Percentiles rank a stretch among this genome's conserved stretches.
These are phyloP conservation scores for Abortiporus biennis DNA, from an alignment of 1,284 basidiomycete genomes.

Conservation along the genomic window DNA sequence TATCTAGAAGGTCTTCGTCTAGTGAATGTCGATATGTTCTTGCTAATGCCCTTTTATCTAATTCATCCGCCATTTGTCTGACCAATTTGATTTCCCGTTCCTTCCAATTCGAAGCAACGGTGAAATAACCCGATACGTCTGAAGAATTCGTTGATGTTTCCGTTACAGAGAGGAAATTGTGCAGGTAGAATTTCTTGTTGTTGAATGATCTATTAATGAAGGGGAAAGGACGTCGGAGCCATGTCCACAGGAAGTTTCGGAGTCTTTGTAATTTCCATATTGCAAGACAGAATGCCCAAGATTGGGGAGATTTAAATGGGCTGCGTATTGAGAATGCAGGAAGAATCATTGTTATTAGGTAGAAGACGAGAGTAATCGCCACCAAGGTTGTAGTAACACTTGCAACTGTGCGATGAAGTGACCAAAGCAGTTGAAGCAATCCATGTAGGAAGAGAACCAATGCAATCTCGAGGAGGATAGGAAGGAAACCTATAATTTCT, in stretches of 20 bases:
- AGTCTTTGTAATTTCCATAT: neutral
- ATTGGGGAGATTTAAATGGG: conserved; percentile 23
- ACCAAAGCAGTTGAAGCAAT: conserved; percentile 20
- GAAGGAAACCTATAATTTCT: conserved; percentile 20
- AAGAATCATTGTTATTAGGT: conserved; percentile 15
- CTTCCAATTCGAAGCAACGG: too few relatives aligned
- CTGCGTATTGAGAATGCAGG: conserved; percentile 16
- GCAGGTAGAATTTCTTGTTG: neutral
- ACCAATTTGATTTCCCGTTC: conserved; percentile 13
- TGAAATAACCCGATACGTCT: too few relatives aligned
- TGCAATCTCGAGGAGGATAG: conserved; percentile 21
- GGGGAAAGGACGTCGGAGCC: neutral
- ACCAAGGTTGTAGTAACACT: conserved; percentile 14
- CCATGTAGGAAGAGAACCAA: conserved; percentile 20
- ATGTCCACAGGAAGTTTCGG: neutral
- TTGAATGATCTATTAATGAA: neutral
- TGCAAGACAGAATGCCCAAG: conserved; percentile 14
- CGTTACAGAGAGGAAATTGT: neutral
- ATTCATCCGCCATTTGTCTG: neutral
- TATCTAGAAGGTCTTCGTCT: conserved; percentile 13
- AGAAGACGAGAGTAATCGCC: conserved; percentile 14
- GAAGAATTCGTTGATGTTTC: neutral
- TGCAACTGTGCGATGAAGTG: conserved; percentile 16
- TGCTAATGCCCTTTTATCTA: conserved; percentile 13
- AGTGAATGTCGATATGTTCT: conserved; percentile 12